Evolutionary conservation across 352 stramenopile species (phyloP).

Genomic region (Phytophthora tubulina): DNA sequence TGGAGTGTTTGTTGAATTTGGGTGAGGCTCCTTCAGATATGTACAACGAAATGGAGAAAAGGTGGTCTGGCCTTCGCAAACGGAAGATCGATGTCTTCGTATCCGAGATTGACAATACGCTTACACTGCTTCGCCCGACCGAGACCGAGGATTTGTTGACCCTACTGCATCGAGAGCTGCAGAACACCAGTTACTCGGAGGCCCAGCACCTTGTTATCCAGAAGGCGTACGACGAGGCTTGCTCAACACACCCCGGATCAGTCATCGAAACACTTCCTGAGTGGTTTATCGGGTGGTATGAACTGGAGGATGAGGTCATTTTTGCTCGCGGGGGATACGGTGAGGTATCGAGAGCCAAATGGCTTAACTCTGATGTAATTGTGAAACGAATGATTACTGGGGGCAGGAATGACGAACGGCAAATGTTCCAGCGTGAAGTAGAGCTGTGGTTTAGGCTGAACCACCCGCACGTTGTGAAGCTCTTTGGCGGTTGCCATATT

Average conservation of each 20-base stretch:
- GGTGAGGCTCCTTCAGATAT: constrained; percentile 2
- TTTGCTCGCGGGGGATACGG: constrained; percentile 5
- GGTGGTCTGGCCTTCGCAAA: constrained; percentile 3
- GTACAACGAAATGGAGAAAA: constrained; percentile 3
- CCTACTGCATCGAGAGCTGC: background rate
- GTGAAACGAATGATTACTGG: constrained; percentile 25
- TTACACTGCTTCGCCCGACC: constrained; percentile 1
- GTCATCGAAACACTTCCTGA: constrained; percentile 4
- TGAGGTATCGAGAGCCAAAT: constrained; percentile 16
- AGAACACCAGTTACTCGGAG: background rate
- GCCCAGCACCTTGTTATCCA: background rate
- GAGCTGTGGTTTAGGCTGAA: constrained; percentile 40
- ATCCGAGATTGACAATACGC: background rate
- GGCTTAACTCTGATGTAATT: constrained; percentile 31
- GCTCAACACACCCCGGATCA: background rate
- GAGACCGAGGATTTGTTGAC: background rate
- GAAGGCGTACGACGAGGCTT: background rate
- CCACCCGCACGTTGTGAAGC: constrained; percentile 44
- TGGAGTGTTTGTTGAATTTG: constrained; percentile 4
- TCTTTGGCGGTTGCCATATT: constrained; percentile 45
- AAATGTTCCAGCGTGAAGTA: constrained; percentile 32
- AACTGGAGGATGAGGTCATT: constrained; percentile 11
- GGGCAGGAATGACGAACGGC: background rate
- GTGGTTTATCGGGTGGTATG: constrained; percentile 15
- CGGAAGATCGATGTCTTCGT: constrained; percentile 5